Evolutionary conservation across 2,329 filamentous ascomycete genomes (phyloP).

Genomic region (Diaporthe caulivora): DNA sequence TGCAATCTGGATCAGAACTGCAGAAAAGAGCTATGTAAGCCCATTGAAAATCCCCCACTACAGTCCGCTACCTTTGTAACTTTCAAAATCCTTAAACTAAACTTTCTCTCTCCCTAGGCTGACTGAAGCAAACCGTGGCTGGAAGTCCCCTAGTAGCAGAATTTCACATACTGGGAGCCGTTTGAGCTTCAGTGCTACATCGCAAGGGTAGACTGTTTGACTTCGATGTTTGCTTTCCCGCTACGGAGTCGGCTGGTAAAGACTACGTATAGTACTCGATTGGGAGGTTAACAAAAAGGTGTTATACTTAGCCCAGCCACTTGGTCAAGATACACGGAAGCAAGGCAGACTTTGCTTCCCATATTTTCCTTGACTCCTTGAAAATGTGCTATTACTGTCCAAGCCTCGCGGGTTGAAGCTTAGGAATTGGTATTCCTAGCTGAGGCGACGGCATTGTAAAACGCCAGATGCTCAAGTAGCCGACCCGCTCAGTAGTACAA

Average conservation of each 20-base stretch:
- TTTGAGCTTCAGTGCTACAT: not conserved
- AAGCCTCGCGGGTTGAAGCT: not conserved
- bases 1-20: not conserved
- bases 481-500: not conserved
- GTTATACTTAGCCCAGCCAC: no score
- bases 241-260: no score
- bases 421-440: not conserved
- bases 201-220: not conserved
- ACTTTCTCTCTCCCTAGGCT: not conserved
- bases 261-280: no score
- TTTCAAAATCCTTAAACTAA: not conserved
- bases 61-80: not conserved
- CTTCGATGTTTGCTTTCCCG: not conserved
- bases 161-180: slow-evolving; percentile 40
- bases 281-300: no score
- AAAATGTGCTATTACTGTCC: not conserved
- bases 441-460: not conserved
- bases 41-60: not conserved
- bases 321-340: no score
- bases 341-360: no score
- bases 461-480: not conserved
- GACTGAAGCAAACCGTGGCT: slow-evolving; percentile 30
- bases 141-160: slow-evolving; percentile 44
- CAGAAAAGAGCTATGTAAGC: not conserved
- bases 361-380: not conserved